Conservation (phyloP, 352 stramenopile species). For the Plasmopara muralis region DNA sequence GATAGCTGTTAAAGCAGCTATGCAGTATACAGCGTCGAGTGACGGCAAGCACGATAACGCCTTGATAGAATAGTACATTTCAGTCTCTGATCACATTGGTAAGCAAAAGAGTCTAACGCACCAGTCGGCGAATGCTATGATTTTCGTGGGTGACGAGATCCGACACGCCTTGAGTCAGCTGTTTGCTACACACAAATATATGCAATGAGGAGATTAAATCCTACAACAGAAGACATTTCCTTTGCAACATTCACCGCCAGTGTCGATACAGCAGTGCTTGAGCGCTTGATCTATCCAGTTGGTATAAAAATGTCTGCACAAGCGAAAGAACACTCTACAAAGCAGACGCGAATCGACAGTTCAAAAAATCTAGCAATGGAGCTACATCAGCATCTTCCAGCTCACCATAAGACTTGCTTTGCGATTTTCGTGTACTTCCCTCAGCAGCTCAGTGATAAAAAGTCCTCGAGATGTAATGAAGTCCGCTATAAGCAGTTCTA, state of each 20-base stretch:
- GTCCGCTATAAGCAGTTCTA: slow-evolving; percentile 32
- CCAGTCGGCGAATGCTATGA: slow-evolving; percentile 11
- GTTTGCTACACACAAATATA: slow-evolving; percentile 14
- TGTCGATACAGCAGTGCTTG: slow-evolving; percentile 15
- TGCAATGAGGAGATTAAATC: slow-evolving; percentile 3
- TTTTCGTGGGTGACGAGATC: slow-evolving; percentile 15
- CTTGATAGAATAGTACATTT: slow-evolving; percentile 7
- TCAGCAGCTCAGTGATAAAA: slow-evolving; percentile 19
- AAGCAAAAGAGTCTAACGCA: slow-evolving; percentile 5
- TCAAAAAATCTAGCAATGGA: slow-evolving; percentile 3
- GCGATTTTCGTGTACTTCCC: slow-evolving; percentile 4
- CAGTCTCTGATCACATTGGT: neutral
- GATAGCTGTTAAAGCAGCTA: slow-evolving; percentile 11
- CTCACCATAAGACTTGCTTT: slow-evolving; percentile 12
- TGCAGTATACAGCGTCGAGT: slow-evolving; percentile 16
- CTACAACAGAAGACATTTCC: neutral
- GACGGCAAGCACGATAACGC: slow-evolving; percentile 27
- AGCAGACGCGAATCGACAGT: neutral
- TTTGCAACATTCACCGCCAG: slow-evolving; percentile 24
- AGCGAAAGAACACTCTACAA: slow-evolving; percentile 20
- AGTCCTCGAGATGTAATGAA: slow-evolving; percentile 25
- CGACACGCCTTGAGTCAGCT: slow-evolving; percentile 22
- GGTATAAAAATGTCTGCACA: slow-evolving; percentile 26
- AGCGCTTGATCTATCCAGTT: slow-evolving; percentile 11
- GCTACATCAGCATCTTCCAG: neutral